Conservation (phyloP, 306 rosid genomes). For the Cicer yamashitae region DNA sequence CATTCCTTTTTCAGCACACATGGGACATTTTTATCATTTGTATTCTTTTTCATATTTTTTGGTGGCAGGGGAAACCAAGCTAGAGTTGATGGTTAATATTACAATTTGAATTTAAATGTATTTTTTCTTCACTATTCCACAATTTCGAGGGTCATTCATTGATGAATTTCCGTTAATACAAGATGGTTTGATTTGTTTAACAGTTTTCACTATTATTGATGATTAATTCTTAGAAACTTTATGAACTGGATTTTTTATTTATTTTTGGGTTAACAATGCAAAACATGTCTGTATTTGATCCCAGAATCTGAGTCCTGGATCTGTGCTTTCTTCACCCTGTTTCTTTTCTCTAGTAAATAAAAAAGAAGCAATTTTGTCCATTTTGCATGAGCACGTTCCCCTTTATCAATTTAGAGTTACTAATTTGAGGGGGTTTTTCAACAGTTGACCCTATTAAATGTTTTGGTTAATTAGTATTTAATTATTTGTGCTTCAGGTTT, state of each 20-base stretch:
- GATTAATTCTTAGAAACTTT: conserved; percentile 22
- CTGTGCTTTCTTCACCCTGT: conserved; percentile 32
- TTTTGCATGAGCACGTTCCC: conserved; percentile 27
- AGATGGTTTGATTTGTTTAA: conserved; percentile 38
- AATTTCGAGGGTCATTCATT: conserved; percentile 6
- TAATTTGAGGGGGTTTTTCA: conserved; percentile 25
- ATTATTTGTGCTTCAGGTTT: conserved; percentile 68
- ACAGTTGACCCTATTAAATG: conserved; percentile 2
- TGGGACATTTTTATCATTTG: neutral
- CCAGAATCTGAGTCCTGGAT: conserved; percentile 31
- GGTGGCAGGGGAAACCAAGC: conserved; percentile 11
- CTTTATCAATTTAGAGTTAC: conserved; percentile 19
- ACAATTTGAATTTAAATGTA: neutral
- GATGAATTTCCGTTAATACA: conserved; percentile 29
- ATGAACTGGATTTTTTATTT: conserved; percentile 11
- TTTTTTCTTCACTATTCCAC: neutral
- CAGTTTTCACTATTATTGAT: conserved; percentile 24
- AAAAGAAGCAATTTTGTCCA: conserved; percentile 25
- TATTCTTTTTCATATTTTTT: conserved; percentile 20
- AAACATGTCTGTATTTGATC: conserved; percentile 21
- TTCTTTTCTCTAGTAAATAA: conserved; percentile 29
- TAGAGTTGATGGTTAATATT: conserved; percentile 21
- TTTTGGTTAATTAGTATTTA: conserved; percentile 45
- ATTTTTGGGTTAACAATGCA: conserved; percentile 25
- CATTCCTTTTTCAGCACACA: conserved; percentile 28